Evolutionary conservation across 2,329 filamentous ascomycete genomes (phyloP), one percentile per base, ranked within the genome.

Genomic region (Thielaviopsis populi): DNA sequence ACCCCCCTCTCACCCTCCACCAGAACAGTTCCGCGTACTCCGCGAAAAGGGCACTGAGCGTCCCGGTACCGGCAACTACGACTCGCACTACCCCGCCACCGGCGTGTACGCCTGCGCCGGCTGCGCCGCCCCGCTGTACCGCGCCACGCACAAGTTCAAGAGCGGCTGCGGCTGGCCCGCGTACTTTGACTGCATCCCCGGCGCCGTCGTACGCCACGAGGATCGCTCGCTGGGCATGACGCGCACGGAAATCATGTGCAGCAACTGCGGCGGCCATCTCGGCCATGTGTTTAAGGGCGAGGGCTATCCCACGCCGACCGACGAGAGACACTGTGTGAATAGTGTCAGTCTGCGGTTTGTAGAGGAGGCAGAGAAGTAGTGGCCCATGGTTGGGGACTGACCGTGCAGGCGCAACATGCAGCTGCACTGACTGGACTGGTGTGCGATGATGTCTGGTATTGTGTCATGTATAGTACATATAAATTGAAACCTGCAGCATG

Each of bases 271-370:
- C 27, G 94, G 94, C 1, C 91, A 96, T 75, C 74, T 96, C 67
- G 91, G 91, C n/a, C 91, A 96, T 77, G 90, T 95, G 11, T 95
- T 95, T 74, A 94, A 95, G 78, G 91, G 91, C 15, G 91, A 95
- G 74, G 87, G 88, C 37, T 94, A 85, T 71, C 70, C 80, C 7
- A 95, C 88, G 24, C 91, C 94, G 4, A 97, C 91, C 22, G 87
- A 99, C 73, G 94, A 99, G 83, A 82, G 94, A 67, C 94, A 99
- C 77, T 99, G 94, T 72, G 94, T 99, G 65, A 99, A 97, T 73
- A 94, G 89, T 71, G 77, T 97, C 62, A 95, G 89, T 72, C 77
- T 97, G 75, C 94, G 85, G 69, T 97, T 99, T 72, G 81, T 58
- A 13, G 65, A 66, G 10, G 48, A 66, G 2, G 62, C 15, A 27